A percentile compares a stretch with the other conserved stretches of the same genome.
Evolutionary conservation across 2,329 filamentous ascomycete species (phyloP).

Genomic region (Mariannaea elegans): DNA sequence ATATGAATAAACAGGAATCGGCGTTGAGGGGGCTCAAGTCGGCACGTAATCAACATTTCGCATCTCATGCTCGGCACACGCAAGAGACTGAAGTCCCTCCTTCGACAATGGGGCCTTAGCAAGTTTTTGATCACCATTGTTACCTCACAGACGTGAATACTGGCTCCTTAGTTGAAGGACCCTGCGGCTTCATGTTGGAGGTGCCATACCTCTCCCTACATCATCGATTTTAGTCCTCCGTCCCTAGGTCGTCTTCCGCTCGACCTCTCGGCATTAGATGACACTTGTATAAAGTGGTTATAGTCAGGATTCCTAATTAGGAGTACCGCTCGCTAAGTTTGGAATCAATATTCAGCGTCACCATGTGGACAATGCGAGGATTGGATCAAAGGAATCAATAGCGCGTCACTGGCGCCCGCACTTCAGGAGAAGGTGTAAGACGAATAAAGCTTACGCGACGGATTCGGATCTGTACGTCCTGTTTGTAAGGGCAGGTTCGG

Average conservation of each 20-base stretch:
- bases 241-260: neutral
- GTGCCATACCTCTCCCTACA: neutral
- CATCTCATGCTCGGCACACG: neutral
- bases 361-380: neutral
- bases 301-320: neutral
- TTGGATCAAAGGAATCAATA: slow-evolving; percentile 1
- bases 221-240: neutral
- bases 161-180: too few species aligned
- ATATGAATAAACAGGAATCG: slow-evolving; percentile 23
- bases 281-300: slow-evolving; percentile 3
- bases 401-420: slow-evolving; percentile 12
- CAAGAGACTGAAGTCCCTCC: neutral
- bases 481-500: too few species aligned
- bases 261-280: neutral
- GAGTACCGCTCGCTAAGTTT: neutral
- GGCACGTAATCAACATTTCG: slow-evolving; percentile 3
- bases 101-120: too few species aligned
- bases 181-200: neutral
- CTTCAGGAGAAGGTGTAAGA: slow-evolving; percentile 1
- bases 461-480: slow-evolving; percentile 1
- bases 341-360: neutral
- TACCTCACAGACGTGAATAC: neutral
- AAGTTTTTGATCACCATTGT: neutral
- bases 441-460: neutral
- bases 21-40: slow-evolving; percentile 24